Evolutionary conservation across 164 flowering plant genomes (phyloP).

Genomic region (Platanus orientalis): DNA sequence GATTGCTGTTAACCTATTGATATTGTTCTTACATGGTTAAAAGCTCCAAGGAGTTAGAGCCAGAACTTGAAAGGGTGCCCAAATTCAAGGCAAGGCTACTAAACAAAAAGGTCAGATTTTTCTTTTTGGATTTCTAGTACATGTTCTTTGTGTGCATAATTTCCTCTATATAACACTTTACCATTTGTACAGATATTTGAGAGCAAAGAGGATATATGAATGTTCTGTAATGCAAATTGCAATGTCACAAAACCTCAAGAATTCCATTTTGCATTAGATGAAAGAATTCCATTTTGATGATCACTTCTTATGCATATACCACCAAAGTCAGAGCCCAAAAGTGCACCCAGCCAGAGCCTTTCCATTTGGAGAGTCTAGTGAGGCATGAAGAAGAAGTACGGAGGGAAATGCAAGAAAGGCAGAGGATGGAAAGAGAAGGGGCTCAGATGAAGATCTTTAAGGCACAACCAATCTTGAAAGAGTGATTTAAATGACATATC

Average conservation of each 20-base stretch:
- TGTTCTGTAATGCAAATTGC: conserved; percentile 60
- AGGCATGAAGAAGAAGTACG: no score
- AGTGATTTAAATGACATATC: conserved; percentile 31
- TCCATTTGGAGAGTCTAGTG: no score
- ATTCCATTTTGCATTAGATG: conserved; percentile 86
- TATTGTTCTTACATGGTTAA: conserved; percentile 32
- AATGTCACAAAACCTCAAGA: conserved; percentile 77
- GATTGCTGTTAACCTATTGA: background rate
- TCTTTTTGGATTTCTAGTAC: background rate
- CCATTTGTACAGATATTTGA: conserved; percentile 63
- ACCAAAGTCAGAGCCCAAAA: conserved; percentile 90
- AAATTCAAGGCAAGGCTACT: no score
- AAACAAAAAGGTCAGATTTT: conserved; percentile 70
- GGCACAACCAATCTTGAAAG: no score
- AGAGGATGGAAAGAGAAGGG: no score
- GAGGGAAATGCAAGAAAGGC: no score
- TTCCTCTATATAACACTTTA: no score
- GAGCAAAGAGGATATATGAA: conserved; percentile 80
- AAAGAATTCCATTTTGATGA: conserved; percentile 65
- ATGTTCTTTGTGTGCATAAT: no score
- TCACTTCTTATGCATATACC: conserved; percentile 59
- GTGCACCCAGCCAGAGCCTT: no score
- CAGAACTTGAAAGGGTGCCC: conserved; percentile 68
- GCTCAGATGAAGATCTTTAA: no score
- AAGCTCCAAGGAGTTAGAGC: conserved; percentile 68